Evolutionary conservation across 139 green algal genomes (phyloP).

Genomic region (Chlamydomonas asymmetrica): DNA sequence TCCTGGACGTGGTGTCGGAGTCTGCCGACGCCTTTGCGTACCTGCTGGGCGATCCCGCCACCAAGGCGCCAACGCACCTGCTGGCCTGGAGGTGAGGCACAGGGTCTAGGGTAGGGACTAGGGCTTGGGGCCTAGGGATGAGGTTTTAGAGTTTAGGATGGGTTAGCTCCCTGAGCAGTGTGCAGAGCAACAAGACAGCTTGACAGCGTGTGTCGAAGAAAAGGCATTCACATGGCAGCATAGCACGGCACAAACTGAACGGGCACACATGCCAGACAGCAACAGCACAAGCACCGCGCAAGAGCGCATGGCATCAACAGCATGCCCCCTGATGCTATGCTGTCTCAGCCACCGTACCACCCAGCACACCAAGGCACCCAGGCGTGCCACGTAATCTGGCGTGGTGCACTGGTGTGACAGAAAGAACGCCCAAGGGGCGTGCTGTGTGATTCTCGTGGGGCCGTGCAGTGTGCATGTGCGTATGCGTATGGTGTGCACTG

Average conservation of each 20-base stretch:
- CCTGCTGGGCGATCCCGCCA: neutral
- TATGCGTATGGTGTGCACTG: too few relatives aligned
- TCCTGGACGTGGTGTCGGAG: constrained; percentile 20
- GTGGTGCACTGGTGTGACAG: too few relatives aligned
- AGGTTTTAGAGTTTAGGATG: neutral
- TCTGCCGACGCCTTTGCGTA: constrained; percentile 16
- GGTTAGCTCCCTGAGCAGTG: neutral
- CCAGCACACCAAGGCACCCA: too few relatives aligned
- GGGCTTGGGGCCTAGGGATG: neutral
- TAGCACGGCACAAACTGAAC: neutral
- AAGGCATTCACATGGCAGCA: neutral
- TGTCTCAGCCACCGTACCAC: too few relatives aligned
- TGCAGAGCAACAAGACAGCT: neutral
- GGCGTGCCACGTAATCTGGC: too few relatives aligned
- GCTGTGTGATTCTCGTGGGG: too few relatives aligned
- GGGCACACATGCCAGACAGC: too few relatives aligned
- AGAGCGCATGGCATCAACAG: too few relatives aligned
- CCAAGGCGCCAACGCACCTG: constrained; percentile 10
- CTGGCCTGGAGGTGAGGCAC: constrained; percentile 19
- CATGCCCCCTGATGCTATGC: too few relatives aligned
- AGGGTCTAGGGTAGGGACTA: neutral
- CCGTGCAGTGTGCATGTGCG: too few relatives aligned
- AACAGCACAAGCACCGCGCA: too few relatives aligned
- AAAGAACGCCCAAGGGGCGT: too few relatives aligned
- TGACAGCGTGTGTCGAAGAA: neutral